phyloP scores from a whole-genome alignment of 164 flowering plant genomes.

The Aristolochia californica region DNA sequence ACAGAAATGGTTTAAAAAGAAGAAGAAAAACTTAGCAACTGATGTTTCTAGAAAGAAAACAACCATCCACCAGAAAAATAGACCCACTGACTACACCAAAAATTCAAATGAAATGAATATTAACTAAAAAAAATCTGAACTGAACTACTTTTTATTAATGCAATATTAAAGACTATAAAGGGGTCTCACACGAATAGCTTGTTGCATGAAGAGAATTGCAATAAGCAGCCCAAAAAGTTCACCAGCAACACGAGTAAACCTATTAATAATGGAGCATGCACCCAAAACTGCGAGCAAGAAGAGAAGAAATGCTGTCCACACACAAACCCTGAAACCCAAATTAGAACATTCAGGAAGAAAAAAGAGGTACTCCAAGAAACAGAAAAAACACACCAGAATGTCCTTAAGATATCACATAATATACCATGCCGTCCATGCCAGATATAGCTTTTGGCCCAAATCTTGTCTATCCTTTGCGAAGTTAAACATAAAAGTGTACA shows the following conservation, averaged over 20 bases:
- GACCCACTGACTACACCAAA: too few relatives aligned
- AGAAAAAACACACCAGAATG: background rate
- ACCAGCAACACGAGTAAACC: constrained; percentile 93
- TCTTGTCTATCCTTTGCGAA: constrained; percentile 79
- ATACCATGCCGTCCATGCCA: constrained; percentile 98
- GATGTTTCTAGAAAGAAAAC: too few relatives aligned
- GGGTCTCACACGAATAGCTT: constrained; percentile 72
- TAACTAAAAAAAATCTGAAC: too few relatives aligned
- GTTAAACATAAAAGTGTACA: constrained; percentile 94
- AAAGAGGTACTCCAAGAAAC: background rate
- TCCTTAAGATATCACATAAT: background rate
- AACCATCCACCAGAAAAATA: too few relatives aligned
- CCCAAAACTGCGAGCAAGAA: constrained; percentile 75
- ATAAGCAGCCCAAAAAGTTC: constrained; percentile 95
- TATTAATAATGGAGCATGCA: constrained; percentile 89
- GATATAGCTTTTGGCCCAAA: constrained; percentile 68
- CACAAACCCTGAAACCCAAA: constrained; percentile 65
- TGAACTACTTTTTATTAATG: too few relatives aligned
- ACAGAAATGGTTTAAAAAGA: too few relatives aligned
- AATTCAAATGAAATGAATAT: too few relatives aligned
- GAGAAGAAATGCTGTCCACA: constrained; percentile 87
- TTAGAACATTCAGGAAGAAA: background rate
- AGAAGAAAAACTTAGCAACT: too few relatives aligned
- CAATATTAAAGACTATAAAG: background rate
- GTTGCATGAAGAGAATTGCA: constrained; percentile 98